Percentiles rank a stretch among this genome's conserved stretches.
These are phyloP conservation scores for Ambrosiella xylebori DNA, from an alignment of 2,329 filamentous ascomycete genomes.

Conservation along the genomic window DNA sequence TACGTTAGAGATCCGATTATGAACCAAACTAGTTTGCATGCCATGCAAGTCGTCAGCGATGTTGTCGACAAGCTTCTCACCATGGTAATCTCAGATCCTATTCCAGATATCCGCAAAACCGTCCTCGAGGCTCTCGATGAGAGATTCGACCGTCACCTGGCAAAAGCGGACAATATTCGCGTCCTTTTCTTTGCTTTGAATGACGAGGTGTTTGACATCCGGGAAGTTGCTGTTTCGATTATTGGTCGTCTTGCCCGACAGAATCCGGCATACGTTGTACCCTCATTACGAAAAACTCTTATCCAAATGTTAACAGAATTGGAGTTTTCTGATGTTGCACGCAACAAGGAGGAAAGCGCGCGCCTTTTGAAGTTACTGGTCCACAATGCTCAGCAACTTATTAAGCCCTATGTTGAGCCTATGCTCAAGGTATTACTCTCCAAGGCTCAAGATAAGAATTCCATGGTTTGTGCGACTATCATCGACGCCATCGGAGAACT, in stretches of 20 bases:
- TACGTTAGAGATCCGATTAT: slow-evolving; percentile 95
- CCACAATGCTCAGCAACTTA: slow-evolving; percentile 77
- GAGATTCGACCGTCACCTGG: slow-evolving; percentile 90
- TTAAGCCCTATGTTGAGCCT: slow-evolving; percentile 91
- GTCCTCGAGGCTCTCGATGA: slow-evolving; percentile 80
- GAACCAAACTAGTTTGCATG: slow-evolving; percentile 92
- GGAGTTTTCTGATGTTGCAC: slow-evolving; percentile 83
- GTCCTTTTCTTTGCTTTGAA: slow-evolving; percentile 91
- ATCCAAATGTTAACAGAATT: slow-evolving; percentile 94
- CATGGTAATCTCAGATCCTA: slow-evolving; percentile 81
- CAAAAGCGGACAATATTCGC: slow-evolving; percentile 91
- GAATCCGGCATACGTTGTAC: slow-evolving; percentile 95
- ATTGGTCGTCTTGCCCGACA: slow-evolving; percentile 81
- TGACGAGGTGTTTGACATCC: slow-evolving; percentile 80
- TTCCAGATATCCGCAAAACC: slow-evolving; percentile 73
- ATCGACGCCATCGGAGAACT: slow-evolving; percentile 88
- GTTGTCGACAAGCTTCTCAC: slow-evolving; percentile 94
- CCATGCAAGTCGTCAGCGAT: slow-evolving; percentile 90
- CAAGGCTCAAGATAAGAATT: slow-evolving; percentile 70
- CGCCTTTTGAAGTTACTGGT: slow-evolving; percentile 85
- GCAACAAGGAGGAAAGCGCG: slow-evolving; percentile 92
- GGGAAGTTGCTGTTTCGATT: slow-evolving; percentile 89
- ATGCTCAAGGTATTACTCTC: slow-evolving; percentile 91
- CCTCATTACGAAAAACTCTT: slow-evolving; percentile 81
- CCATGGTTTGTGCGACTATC: slow-evolving; percentile 86